Evolutionary conservation across 768 basidiomycete genomes (phyloP).

Genomic region (Suillus occidentalis): DNA sequence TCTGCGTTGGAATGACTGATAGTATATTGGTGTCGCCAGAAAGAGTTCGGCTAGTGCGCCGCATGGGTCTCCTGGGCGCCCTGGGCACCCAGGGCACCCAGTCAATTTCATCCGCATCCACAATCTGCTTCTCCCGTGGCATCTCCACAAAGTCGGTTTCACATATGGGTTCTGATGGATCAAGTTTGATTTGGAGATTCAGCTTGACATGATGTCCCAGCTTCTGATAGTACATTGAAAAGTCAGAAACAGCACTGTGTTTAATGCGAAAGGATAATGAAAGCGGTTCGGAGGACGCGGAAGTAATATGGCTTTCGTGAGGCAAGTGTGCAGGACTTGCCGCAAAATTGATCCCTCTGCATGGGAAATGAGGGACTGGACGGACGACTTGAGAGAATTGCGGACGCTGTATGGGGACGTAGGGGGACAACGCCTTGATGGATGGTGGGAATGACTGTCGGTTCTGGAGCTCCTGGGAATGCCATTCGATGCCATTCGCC

Average conservation of each 20-base stretch:
- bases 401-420: background rate
- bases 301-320: background rate
- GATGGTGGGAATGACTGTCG: background rate
- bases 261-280: background rate
- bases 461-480: background rate
- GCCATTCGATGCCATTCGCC: background rate
- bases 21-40: background rate
- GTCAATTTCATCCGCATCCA: slow-evolving; percentile 5
- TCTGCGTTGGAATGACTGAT: slow-evolving; percentile 11
- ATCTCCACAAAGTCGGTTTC: slow-evolving; percentile 9
- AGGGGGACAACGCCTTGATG: slow-evolving; percentile 4
- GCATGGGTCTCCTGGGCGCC: background rate
- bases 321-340: background rate
- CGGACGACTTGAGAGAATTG: background rate
- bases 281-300: slow-evolving; percentile 5
- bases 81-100: background rate
- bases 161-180: slow-evolving; percentile 13
- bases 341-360: slow-evolving; percentile 10
- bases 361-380: background rate
- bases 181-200: background rate
- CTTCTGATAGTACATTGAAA: slow-evolving; percentile 6
- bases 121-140: background rate
- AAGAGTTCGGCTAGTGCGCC: background rate
- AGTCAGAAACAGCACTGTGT: background rate
- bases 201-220: background rate